phyloP scores from a whole-genome alignment of 2,329 filamentous ascomycete species.

The Metarhizium rileyi region DNA sequence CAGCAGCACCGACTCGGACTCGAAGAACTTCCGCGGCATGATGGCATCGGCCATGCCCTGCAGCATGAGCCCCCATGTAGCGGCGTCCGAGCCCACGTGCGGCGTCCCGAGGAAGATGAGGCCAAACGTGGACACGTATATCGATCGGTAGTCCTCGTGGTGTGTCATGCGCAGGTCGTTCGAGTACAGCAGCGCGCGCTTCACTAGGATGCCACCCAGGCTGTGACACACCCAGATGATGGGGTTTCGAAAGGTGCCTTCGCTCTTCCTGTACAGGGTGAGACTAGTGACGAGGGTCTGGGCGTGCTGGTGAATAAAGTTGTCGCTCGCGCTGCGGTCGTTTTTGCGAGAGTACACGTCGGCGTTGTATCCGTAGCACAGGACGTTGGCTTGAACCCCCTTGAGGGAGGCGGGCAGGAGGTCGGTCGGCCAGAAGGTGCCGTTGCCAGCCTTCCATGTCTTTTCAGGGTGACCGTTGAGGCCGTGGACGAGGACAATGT shows the following conservation, averaged over 20 bases:
- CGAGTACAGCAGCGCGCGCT: slow-evolving; percentile 59
- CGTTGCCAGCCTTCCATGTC: slow-evolving; percentile 50
- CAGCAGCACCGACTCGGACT: slow-evolving; percentile 57
- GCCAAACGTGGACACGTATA: slow-evolving; percentile 66
- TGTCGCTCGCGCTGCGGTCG: slow-evolving; percentile 49
- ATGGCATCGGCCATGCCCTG: slow-evolving; percentile 59
- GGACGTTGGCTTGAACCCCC: slow-evolving; percentile 48
- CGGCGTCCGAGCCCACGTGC: slow-evolving; percentile 59
- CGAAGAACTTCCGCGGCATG: slow-evolving; percentile 55
- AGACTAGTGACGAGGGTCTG: slow-evolving; percentile 57
- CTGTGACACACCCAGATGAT: slow-evolving; percentile 72
- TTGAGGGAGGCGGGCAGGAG: slow-evolving; percentile 53
- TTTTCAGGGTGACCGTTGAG: slow-evolving; percentile 55
- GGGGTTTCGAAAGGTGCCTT: slow-evolving; percentile 47
- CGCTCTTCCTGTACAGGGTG: slow-evolving; percentile 50
- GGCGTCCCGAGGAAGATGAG: slow-evolving; percentile 71
- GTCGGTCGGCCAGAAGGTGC: slow-evolving; percentile 60
- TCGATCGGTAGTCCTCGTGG: slow-evolving; percentile 54
- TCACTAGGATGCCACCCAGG: slow-evolving; percentile 62
- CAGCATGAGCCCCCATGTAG: slow-evolving; percentile 56
- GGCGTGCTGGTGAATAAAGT: slow-evolving; percentile 61
- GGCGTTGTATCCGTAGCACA: slow-evolving; percentile 69
- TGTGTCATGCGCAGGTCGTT: slow-evolving; percentile 49
- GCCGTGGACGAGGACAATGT: slow-evolving; percentile 63
- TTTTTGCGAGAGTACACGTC: slow-evolving; percentile 44